A percentile compares a stretch with the other conserved stretches of the same genome.
Conservation (phyloP, 192 early-diverging fungal species). For the Bifiguratus adelaidae region DNA sequence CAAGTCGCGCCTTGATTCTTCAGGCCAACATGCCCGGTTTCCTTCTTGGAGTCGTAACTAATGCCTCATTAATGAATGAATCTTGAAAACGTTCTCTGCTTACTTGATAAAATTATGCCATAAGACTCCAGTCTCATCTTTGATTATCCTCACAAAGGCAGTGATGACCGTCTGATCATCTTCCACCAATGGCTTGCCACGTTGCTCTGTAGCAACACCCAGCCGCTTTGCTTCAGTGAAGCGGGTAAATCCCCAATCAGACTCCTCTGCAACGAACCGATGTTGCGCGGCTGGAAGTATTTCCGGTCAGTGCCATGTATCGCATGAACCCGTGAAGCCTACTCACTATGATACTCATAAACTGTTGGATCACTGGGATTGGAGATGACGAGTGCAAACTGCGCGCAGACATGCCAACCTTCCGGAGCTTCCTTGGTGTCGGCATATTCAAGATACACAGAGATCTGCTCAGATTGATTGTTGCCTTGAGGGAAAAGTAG, state of each 20-base stretch:
- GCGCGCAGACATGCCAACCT: slow-evolving; percentile 76
- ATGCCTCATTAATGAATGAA: slow-evolving; percentile 6
- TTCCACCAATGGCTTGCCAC: slow-evolving; percentile 50
- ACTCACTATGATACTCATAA: slow-evolving; percentile 37
- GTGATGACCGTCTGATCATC: slow-evolving; percentile 53
- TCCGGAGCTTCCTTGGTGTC: slow-evolving; percentile 43
- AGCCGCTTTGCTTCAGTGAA: slow-evolving; percentile 49
- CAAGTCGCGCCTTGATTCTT: slow-evolving; percentile 98
- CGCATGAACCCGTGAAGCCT: background rate
- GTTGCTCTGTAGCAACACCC: slow-evolving; percentile 17
- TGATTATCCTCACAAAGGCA: slow-evolving; percentile 62
- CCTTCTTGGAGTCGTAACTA: slow-evolving; percentile 81
- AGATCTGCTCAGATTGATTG: slow-evolving; percentile 49
- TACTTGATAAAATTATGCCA: slow-evolving; percentile 93
- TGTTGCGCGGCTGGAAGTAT: slow-evolving; percentile 49
- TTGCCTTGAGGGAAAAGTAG: slow-evolving; percentile 89
- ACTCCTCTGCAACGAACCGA: slow-evolving; percentile 68
- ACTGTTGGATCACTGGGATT: slow-evolving; percentile 57
- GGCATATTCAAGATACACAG: slow-evolving; percentile 81
- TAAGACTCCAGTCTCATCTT: slow-evolving; percentile 83
- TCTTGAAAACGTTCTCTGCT: background rate
- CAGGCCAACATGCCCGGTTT: slow-evolving; percentile 90
- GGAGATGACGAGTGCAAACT: slow-evolving; percentile 69
- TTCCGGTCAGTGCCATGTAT: background rate
- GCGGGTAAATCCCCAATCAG: slow-evolving; percentile 94